These are phyloP conservation scores for Fraxinus nigra DNA, from an alignment of 305 asterid genomes.

Conservation along the genomic window DNA sequence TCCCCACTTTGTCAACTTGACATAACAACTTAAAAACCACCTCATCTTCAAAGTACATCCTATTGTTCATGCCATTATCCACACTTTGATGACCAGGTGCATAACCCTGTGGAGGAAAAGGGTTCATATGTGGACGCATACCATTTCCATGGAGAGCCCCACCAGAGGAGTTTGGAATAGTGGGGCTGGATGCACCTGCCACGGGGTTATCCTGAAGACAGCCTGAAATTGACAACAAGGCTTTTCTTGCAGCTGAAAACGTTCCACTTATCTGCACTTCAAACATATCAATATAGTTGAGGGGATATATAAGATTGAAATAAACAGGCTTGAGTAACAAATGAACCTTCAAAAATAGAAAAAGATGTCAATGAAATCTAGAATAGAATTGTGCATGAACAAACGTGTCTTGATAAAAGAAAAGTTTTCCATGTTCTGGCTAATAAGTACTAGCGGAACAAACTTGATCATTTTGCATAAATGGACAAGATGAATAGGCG, in stretches of 20 bases:
- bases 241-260: slow-evolving; percentile 21
- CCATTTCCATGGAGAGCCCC: slow-evolving; percentile 20
- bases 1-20: slow-evolving; percentile 29
- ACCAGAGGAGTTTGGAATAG: slow-evolving; percentile 21
- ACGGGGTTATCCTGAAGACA: slow-evolving; percentile 23
- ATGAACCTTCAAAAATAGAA: background rate
- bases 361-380: background rate
- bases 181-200: slow-evolving; percentile 13
- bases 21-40: slow-evolving; percentile 24
- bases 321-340: background rate
- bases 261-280: slow-evolving; percentile 24
- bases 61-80: slow-evolving; percentile 14
- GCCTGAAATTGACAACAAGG: slow-evolving; percentile 24
- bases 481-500: background rate
- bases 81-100: slow-evolving; percentile 7
- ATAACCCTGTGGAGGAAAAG: slow-evolving; percentile 18
- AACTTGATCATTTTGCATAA: background rate
- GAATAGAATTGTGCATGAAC: background rate
- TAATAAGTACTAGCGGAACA: background rate
- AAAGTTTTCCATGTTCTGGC: background rate
- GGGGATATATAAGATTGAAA: background rate
- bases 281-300: background rate
- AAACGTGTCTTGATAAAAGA: background rate
- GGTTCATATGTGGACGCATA: slow-evolving; percentile 6
- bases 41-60: slow-evolving; percentile 27